These are phyloP conservation scores for Zygosaccharomyces rouxii DNA, from an alignment of 805 yeast species.

Conservation along the genomic window DNA sequence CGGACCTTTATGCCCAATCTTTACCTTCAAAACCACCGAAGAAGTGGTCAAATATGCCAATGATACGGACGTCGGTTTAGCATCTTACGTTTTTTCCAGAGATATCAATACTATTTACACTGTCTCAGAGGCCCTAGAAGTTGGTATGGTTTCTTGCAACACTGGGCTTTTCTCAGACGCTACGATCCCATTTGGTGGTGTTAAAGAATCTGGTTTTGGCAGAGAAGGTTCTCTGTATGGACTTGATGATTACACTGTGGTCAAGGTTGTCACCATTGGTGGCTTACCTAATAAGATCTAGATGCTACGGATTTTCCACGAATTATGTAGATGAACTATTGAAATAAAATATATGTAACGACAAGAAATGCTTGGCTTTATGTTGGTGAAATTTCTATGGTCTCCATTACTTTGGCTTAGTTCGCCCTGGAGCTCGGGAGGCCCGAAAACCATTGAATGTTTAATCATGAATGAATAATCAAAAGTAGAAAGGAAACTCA, in stretches of 20 bases:
- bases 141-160: conserved; percentile 64
- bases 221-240: conserved; percentile 65
- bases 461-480: neutral
- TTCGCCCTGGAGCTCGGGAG: neutral
- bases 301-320: neutral
- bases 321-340: neutral
- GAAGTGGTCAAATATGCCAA: conserved; percentile 53
- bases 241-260: conserved; percentile 53
- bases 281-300: conserved; percentile 24
- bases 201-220: conserved; percentile 65
- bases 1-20: conserved; percentile 59
- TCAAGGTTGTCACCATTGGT: conserved; percentile 51
- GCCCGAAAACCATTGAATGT: neutral
- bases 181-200: conserved; percentile 58
- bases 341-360: neutral
- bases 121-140: conserved; percentile 52
- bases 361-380: neutral
- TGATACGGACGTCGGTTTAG: conserved; percentile 53
- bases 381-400: neutral
- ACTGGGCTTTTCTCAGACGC: conserved; percentile 54
- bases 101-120: conserved; percentile 47
- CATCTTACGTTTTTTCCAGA: conserved; percentile 55
- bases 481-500: neutral
- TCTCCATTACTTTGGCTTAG: neutral
- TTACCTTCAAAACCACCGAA: conserved; percentile 49